Evolutionary conservation across 306 rosid genomes (phyloP).

Genomic region (Pterocarpus macrocarpus): DNA sequence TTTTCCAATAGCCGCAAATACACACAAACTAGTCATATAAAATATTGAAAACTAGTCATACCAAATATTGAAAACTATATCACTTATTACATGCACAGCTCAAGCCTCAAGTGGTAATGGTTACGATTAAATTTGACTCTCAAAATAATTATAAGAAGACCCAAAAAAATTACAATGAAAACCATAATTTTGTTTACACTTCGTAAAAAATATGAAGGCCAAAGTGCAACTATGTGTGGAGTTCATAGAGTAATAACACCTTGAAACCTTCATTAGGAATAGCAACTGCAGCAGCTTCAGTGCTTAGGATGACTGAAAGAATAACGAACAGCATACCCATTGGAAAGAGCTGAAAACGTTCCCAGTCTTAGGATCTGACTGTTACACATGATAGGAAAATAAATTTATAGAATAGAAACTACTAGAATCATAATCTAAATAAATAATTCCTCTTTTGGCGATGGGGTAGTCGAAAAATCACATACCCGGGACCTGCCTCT

Average conservation of each 20-base stretch:
- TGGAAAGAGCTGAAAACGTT: constrained; percentile 8
- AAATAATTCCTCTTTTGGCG: too few species aligned
- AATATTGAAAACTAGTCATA: background rate
- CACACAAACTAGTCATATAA: background rate
- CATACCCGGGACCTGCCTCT: background rate
- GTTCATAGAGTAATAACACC: constrained; percentile 40
- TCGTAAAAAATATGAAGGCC: background rate
- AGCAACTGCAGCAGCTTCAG: background rate
- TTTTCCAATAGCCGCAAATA: constrained; percentile 35
- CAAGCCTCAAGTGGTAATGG: background rate
- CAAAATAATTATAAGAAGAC: too few species aligned
- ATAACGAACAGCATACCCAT: constrained; percentile 43
- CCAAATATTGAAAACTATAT: background rate
- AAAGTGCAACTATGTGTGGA: background rate
- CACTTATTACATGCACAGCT: background rate
- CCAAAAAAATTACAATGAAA: background rate
- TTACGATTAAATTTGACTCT: too few species aligned
- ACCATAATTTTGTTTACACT: too few species aligned
- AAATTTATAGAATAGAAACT: background rate
- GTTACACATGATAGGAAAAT: constrained; percentile 17
- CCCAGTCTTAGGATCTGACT: background rate
- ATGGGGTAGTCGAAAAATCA: constrained; percentile 13
- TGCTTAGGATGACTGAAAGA: constrained; percentile 36
- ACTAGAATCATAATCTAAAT: background rate
- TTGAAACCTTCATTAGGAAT: constrained; percentile 32